Evolutionary conservation across 2,329 filamentous ascomycete species (phyloP), one percentile per base, ranked within the genome.

Genomic region (Clonostachys rosea): DNA sequence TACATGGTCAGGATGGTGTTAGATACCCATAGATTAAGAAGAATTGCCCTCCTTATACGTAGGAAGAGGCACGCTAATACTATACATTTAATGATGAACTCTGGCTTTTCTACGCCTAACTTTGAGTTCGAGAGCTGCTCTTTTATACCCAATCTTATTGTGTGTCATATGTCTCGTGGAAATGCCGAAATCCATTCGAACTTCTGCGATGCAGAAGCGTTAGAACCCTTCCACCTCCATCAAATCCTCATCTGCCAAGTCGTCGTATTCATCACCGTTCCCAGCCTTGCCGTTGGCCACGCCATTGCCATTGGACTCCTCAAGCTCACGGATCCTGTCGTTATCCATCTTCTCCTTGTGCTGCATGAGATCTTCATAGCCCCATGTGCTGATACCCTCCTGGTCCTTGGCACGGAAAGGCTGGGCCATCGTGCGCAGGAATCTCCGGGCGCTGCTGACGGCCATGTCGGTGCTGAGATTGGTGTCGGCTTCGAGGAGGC

Each of bases 391-490:
- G 59, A 96, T 89, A 1, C 92, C 94, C 55, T 96, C 91, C 59
- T 95, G 91, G 63, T 95, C 86, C 54, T 81, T 85, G 1, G 84
- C 73, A 41, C 82, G 82, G 69, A 96, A 95, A 5, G 91, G 91
- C 63, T 95, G 90, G 5, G 89, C 91, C 89, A 99, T 99, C 24
- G 84, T 85, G 50, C 87, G 81, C 60, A 99, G 67, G 67, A 99
- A 99, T 45, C 87, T 87, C 69, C 95, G 91, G 11, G 94, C 92
- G 42, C 81, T 85, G 47, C 89, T 89, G 16, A 95, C 87, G 0
- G 92, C 90, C 84, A 97, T 96, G 61, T 99, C 94, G 1, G 94
- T 96, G 60, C 89, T 95, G 50, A 99, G 75, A 57, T 96, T 96
- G 11, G 86, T 84, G 55, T 96, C 91, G 18, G 86, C 85, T 44